phyloP scores from a whole-genome alignment of 805 yeast species.

The Pichia pseudocactophila region DNA sequence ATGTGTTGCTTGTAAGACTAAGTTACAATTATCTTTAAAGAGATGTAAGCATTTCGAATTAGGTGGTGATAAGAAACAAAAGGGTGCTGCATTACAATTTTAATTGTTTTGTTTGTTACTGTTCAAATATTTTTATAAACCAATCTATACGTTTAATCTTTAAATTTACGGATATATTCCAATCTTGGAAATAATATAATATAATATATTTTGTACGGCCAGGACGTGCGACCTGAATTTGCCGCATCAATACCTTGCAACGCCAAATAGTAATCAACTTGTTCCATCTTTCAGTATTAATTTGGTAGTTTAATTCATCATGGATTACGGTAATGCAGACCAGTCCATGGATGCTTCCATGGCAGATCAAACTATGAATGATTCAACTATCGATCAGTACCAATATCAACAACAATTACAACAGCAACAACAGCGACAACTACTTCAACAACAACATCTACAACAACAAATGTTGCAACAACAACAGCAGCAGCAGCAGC shows the following conservation, averaged over 20 bases:
- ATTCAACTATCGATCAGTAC: background rate
- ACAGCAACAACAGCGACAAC: slow-evolving; percentile 12
- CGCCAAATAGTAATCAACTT: no score
- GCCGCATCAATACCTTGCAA: no score
- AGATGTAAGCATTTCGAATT: slow-evolving; percentile 99
- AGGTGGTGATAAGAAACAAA: slow-evolving; percentile 99
- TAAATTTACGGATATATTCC: no score
- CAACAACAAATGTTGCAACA: slow-evolving; percentile 16
- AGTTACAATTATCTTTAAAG: slow-evolving; percentile 95
- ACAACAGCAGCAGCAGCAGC: slow-evolving; percentile 11
- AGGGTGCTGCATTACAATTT: slow-evolving; percentile 99
- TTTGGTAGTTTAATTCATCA: no score
- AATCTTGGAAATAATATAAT: no score
- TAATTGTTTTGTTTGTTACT: slow-evolving; percentile 33
- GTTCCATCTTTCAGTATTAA: no score
- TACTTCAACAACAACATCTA: slow-evolving; percentile 19
- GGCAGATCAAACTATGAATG: background rate
- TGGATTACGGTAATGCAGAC: background rate
- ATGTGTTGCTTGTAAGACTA: slow-evolving; percentile 98
- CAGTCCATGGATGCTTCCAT: background rate
- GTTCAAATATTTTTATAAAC: slow-evolving; percentile 2
- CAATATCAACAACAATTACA: background rate
- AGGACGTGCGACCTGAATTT: no score
- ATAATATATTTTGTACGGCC: no score
- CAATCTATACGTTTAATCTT: slow-evolving; percentile 2